Evolutionary conservation across 768 basidiomycete genomes (phyloP), one percentile per base, ranked within the genome.

Genomic region (Omphalotus guepiniiformis): DNA sequence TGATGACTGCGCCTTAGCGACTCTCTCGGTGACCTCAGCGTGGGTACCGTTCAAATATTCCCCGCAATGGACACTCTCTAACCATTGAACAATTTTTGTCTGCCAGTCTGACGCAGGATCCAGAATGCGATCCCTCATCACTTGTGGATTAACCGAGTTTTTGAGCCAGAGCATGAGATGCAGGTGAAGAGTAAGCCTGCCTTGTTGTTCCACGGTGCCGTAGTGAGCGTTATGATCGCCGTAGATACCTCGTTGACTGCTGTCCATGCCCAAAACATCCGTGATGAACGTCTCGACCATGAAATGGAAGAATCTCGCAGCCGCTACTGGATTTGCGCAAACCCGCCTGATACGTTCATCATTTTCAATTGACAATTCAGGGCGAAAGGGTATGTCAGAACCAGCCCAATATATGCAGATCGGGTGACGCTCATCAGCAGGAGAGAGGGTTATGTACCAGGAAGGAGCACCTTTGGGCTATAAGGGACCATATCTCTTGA

Each of bases 141-240:
- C 37, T 26, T 51, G 45, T 2, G 50, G 50, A 1, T 45, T 34
- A 4, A 44, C 7, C 11, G 28, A 18, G 7, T 25, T 25, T 15
- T 4, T 13, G 3, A 62, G 45, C 60, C 60, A 62, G 12, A 62
- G 15, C 3, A 62, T 39, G 30, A 59, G 6, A 40, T 59, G 60
- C 1, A 58, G 39, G 39, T 61, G 60, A 16, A 61, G 37, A 1
- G 58, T 58, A 1, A 55, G 37, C 6, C 55, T 48, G 15, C 58
- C 58, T 42, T 61, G 60, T 16, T 49, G 38, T 32, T 62, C 57
- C 3, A 62, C 60, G 1, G 57, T 62, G 11, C 57, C 60, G 52
- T 62, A 62, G 30, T 58, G 58, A 0, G 42, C 50, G 1, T 23
- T 18, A 21, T 53, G 56, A 0, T 46, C 13, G 2, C 60, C 58